Conservation (phyloP, 2,329 filamentous ascomycete species). For the Metarhizium humberi region DNA sequence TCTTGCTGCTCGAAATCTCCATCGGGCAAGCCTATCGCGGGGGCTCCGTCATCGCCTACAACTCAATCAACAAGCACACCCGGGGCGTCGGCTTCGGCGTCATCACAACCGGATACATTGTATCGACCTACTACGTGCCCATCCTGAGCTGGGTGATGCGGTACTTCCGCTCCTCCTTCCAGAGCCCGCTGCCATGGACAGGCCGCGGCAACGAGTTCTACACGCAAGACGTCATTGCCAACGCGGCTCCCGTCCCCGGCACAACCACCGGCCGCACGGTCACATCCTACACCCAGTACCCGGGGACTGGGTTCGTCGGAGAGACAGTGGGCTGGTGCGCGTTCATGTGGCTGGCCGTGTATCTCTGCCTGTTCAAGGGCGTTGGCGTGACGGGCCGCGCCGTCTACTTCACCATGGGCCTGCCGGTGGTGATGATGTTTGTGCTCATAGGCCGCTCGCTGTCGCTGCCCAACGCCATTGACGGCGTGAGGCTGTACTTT, state of each 20-base stretch:
- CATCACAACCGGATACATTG: constrained; percentile 39
- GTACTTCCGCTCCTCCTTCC: no score
- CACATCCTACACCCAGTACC: constrained; percentile 31
- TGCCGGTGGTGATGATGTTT: constrained; percentile 43
- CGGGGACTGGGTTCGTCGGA: constrained; percentile 32
- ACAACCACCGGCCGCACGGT: neutral
- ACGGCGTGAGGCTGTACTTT: constrained; percentile 33
- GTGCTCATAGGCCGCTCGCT: constrained; percentile 40
- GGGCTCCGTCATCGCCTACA: constrained; percentile 39
- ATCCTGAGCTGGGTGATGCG: no score
- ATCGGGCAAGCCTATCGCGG: constrained; percentile 26
- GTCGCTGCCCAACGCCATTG: constrained; percentile 40
- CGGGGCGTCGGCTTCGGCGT: constrained; percentile 42
- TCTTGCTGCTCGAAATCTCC: no score
- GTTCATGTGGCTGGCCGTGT: constrained; percentile 47
- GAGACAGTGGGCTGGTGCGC: constrained; percentile 44
- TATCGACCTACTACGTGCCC: constrained; percentile 27
- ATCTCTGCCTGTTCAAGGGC: constrained; percentile 47
- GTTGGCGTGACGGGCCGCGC: constrained; percentile 44
- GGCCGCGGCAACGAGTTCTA: constrained; percentile 29
- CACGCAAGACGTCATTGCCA: constrained; percentile 28
- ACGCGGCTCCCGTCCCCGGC: constrained; percentile 3
- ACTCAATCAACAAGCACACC: constrained; percentile 36
- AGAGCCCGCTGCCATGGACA: constrained; percentile 36
- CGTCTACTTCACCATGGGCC: constrained; percentile 47